Evolutionary conservation across 805 yeast genomes (phyloP), one percentile per base, ranked within the genome.

Genomic region (Candida methanosorbosa): DNA sequence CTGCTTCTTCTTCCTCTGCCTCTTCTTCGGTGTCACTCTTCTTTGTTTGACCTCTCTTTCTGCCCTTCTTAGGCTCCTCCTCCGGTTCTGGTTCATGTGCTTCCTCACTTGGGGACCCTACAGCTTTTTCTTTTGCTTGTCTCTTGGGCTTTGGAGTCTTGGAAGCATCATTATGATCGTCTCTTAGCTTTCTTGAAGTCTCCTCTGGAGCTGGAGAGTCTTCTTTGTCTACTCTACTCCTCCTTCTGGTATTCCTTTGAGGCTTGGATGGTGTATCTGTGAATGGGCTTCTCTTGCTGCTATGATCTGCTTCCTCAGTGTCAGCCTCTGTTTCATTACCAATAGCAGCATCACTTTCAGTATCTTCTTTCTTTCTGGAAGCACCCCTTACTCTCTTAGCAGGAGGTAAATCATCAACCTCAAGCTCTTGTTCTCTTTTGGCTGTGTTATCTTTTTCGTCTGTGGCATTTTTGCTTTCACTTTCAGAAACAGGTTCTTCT

Each of bases 121-220:
- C 21, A 4, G 13, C 7, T 9, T 17, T n/a, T 7, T 13, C 27
- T 14, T 24, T 32, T 15, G 5, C 17, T 18, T n/a, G 9, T 11
- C 13, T 11, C 12, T 37, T 9, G 37, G 17, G 20, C 36, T 38
- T 11, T 37, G 34, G 9, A 38, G 40, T 21, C 41, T 38, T 9
- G 42, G 25, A 19, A 34, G 6, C 8, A 39, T 18, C 28, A 29
- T 28, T 27, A 18, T 15, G 11, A 32, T 36, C 20, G 18, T 29
- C 27, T 35, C 38, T 13, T 24, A 28, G 4, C 7, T 19, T 25
- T 8, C 8, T 21, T 5, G 5, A 24, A 20, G 18, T 15, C 25
- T 35, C 33, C 11, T 19, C 27, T 25, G 29, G 35, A 32, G 17
- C 26, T 12, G 14, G 20, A n/a, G n/a, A n/a, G n/a, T n/a, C n/a